Evolutionary conservation across 2,329 filamentous ascomycete genomes (phyloP).

Genomic region (Lachnellula willkommii): DNA sequence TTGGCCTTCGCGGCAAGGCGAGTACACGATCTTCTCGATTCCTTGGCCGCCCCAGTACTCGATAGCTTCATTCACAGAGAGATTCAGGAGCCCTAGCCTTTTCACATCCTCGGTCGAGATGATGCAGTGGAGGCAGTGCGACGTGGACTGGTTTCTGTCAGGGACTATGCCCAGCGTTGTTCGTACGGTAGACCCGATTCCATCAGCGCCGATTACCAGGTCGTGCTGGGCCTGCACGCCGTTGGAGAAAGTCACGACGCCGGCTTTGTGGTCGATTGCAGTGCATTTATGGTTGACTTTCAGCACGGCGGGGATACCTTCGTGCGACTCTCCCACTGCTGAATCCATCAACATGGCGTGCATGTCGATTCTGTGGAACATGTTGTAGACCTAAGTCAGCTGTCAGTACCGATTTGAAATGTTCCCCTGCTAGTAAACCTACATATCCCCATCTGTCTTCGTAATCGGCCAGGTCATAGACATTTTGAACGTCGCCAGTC

Average conservation of each 20-base stretch:
- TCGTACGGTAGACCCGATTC: slow-evolving; percentile 61
- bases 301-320: slow-evolving; percentile 48
- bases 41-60: slow-evolving; percentile 35
- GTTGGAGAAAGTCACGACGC: slow-evolving; percentile 38
- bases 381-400: slow-evolving; percentile 48
- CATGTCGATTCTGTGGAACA: slow-evolving; percentile 65
- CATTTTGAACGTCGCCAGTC: slow-evolving; percentile 60
- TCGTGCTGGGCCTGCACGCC: slow-evolving; percentile 31
- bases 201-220: slow-evolving; percentile 42
- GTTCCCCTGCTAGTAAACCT: not conserved
- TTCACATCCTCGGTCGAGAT: slow-evolving; percentile 27
- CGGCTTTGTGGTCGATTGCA: slow-evolving; percentile 45
- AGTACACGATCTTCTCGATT: slow-evolving; percentile 38
- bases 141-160: slow-evolving; percentile 32
- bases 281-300: slow-evolving; percentile 43
- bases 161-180: slow-evolving; percentile 49
- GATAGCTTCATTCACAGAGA: slow-evolving; percentile 23
- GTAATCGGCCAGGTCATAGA: slow-evolving; percentile 60
- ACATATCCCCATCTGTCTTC: slow-evolving; percentile 58
- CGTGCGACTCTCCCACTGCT: slow-evolving; percentile 50
- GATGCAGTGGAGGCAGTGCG: slow-evolving; percentile 35
- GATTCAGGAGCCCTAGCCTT: slow-evolving; percentile 21
- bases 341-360: slow-evolving; percentile 60
- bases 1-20: slow-evolving; percentile 34
- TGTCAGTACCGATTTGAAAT: slow-evolving; percentile 21